A percentile compares a stretch with the other conserved stretches of the same genome.
phyloP scores from a whole-genome alignment of 2,329 filamentous ascomycete genomes.

The Dothistroma septosporum region DNA sequence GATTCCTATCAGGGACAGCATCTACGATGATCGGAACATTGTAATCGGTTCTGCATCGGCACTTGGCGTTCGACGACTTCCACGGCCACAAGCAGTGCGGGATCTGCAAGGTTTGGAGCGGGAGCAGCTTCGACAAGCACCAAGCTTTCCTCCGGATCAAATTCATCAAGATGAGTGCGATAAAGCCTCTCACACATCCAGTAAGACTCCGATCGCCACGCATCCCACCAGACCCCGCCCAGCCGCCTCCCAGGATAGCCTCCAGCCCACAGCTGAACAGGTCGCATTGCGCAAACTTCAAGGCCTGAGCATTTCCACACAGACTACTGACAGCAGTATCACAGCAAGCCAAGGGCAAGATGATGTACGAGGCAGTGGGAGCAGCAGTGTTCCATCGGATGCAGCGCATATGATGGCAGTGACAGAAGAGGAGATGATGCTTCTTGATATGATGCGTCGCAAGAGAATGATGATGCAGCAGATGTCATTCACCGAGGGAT shows the following conservation, averaged over 20 bases:
- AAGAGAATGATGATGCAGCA: slow-evolving; percentile 47
- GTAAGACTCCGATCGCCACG: slow-evolving; percentile 9
- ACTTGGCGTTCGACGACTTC: slow-evolving; percentile 17
- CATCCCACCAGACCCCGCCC: slow-evolving; percentile 6
- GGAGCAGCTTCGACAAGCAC: background rate
- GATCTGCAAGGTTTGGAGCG: slow-evolving; percentile 4
- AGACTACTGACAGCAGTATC: slow-evolving; percentile 10
- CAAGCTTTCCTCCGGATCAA: background rate
- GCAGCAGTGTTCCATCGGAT: slow-evolving; percentile 8
- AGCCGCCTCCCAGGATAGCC: background rate
- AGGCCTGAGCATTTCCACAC: slow-evolving; percentile 13
- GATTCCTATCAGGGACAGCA: slow-evolving; percentile 23
- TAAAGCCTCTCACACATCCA: slow-evolving; percentile 8
- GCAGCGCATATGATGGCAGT: slow-evolving; percentile 41
- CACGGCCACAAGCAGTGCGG: slow-evolving; percentile 8
- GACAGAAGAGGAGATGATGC: slow-evolving; percentile 48
- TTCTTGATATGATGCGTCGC: slow-evolving; percentile 48
- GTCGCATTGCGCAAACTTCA: slow-evolving; percentile 17
- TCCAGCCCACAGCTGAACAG: slow-evolving; percentile 6
- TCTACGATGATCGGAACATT: slow-evolving; percentile 19
- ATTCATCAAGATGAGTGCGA: background rate
- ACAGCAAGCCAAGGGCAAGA: slow-evolving; percentile 5
- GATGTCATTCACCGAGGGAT: slow-evolving; percentile 38
- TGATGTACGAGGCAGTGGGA: background rate
- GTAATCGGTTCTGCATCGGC: slow-evolving; percentile 18